Evolutionary conservation across 768 basidiomycete species (phyloP).

Genomic region (Hemileccinum rubropunctum): DNA sequence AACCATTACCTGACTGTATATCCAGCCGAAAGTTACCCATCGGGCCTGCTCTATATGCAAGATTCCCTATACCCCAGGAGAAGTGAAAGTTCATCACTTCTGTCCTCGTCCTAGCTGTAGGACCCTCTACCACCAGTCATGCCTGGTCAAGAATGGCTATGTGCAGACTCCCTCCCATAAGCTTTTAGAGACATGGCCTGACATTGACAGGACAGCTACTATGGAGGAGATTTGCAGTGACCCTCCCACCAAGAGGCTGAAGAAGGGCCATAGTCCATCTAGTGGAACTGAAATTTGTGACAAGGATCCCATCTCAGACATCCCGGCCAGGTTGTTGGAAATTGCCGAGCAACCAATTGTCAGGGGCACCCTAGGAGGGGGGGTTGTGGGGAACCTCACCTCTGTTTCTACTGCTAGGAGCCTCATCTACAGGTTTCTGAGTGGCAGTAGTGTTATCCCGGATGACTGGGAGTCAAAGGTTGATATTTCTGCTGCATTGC

Average conservation of each 20-base stretch:
- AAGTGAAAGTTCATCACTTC: conserved; percentile 46
- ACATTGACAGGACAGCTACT: conserved; percentile 21
- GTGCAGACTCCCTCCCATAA: conserved; percentile 21
- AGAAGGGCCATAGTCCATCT: neutral
- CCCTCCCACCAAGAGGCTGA: conserved; percentile 16
- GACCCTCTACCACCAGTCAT: conserved; percentile 46
- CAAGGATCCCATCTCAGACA: conserved; percentile 5
- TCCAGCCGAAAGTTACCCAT: conserved; percentile 41
- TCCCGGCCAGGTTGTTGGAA: conserved; percentile 40
- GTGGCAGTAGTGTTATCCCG: conserved; percentile 25
- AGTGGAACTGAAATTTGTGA: neutral
- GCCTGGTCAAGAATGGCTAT: conserved; percentile 35
- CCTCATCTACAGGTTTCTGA: conserved; percentile 42
- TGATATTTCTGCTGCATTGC: conserved; percentile 22
- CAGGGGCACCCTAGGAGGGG: conserved; percentile 41
- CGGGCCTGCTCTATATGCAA: conserved; percentile 43
- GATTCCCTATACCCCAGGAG: conserved; percentile 46
- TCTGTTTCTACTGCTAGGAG: conserved; percentile 46
- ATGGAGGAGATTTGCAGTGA: neutral
- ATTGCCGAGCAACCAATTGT: conserved; percentile 54
- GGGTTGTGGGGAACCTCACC: conserved; percentile 50
- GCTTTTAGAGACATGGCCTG: conserved; percentile 39
- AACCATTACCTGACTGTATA: neutral
- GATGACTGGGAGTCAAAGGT: conserved; percentile 42
- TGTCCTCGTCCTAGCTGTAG: conserved; percentile 53